A percentile compares a stretch with the other conserved stretches of the same genome.
These are phyloP conservation scores for Kickxella alabastrina DNA, from an alignment of 192 early-diverging fungal species.

Conservation along the genomic window DNA sequence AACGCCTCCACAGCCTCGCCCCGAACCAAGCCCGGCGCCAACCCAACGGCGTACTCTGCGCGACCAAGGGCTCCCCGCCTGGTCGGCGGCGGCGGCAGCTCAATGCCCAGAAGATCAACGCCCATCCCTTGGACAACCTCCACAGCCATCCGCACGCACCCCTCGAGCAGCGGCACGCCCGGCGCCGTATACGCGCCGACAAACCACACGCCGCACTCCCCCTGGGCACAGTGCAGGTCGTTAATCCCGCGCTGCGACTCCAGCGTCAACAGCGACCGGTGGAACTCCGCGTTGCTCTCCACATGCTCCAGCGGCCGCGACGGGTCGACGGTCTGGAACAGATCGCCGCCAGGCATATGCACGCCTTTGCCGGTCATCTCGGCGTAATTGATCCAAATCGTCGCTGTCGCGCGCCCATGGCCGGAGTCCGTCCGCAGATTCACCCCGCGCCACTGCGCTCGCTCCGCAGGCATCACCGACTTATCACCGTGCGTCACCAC, in stretches of 20 bases:
- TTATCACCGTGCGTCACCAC: slow-evolving; percentile 46
- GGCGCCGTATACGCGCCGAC: slow-evolving; percentile 60
- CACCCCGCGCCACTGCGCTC: slow-evolving; percentile 43
- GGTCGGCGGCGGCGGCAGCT: slow-evolving; percentile 10
- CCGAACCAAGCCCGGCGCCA: slow-evolving; percentile 24
- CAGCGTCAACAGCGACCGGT: slow-evolving; percentile 56
- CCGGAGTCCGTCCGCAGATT: slow-evolving; percentile 32
- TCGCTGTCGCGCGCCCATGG: slow-evolving; percentile 15
- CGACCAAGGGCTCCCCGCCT: slow-evolving; percentile 2
- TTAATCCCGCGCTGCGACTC: slow-evolving; percentile 54
- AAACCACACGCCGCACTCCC: slow-evolving; percentile 48
- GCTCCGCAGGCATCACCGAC: slow-evolving; percentile 35
- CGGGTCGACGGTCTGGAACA: slow-evolving; percentile 64
- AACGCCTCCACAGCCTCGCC: slow-evolving; percentile 36
- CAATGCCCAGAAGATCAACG: slow-evolving; percentile 10
- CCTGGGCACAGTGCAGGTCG: slow-evolving; percentile 35
- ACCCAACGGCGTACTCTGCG: slow-evolving; percentile 25
- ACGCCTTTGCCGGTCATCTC: slow-evolving; percentile 44
- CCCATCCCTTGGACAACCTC: slow-evolving; percentile 53
- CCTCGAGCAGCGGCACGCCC: slow-evolving; percentile 60
- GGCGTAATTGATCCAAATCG: slow-evolving; percentile 54
- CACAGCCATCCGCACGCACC: slow-evolving; percentile 56
- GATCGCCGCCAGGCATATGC: slow-evolving; percentile 18
- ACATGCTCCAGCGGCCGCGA: slow-evolving; percentile 41
- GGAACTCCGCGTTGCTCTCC: slow-evolving; percentile 49